phyloP scores from a whole-genome alignment of 768 basidiomycete genomes.

The Tricholoma sp. region DNA sequence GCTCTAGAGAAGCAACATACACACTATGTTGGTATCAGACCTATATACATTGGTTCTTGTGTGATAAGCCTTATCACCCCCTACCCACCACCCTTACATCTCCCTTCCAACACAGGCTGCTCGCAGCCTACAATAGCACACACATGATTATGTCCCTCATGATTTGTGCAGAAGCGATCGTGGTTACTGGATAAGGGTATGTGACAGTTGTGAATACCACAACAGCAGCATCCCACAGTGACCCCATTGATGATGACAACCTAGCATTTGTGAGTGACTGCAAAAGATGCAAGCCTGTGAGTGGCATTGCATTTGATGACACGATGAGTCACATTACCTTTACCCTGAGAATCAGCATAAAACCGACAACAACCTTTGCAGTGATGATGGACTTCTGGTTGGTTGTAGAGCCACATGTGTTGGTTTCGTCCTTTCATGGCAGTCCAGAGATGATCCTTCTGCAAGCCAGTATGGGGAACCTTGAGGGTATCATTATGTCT shows the following conservation, averaged over 20 bases:
- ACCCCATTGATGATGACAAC: neutral
- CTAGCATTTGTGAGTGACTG: neutral
- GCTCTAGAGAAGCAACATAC: too few species aligned
- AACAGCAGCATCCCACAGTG: neutral
- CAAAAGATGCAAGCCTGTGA: neutral
- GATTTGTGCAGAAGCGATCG: constrained; percentile 20
- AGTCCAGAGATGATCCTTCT: neutral
- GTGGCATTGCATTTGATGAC: neutral
- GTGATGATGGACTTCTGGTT: neutral
- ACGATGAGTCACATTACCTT: neutral
- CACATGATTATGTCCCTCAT: constrained; percentile 3
- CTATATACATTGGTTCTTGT: too few species aligned
- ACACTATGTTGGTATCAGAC: too few species aligned
- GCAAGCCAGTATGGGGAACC: too few species aligned
- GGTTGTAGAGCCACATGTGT: neutral
- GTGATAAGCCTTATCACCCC: too few species aligned
- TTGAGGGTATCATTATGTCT: neutral
- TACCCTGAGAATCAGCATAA: neutral
- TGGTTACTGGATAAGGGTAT: constrained; percentile 11
- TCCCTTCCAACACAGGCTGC: constrained; percentile 2
- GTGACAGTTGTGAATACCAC: neutral
- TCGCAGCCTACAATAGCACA: constrained; percentile 21
- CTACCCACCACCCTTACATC: too few species aligned
- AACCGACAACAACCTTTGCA: neutral
- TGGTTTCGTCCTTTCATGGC: neutral